A percentile compares a stretch with the other conserved stretches of the same genome.
Conservation (phyloP, 2,329 filamentous ascomycete genomes). For the Aspergillus oerlinghausenensis region DNA sequence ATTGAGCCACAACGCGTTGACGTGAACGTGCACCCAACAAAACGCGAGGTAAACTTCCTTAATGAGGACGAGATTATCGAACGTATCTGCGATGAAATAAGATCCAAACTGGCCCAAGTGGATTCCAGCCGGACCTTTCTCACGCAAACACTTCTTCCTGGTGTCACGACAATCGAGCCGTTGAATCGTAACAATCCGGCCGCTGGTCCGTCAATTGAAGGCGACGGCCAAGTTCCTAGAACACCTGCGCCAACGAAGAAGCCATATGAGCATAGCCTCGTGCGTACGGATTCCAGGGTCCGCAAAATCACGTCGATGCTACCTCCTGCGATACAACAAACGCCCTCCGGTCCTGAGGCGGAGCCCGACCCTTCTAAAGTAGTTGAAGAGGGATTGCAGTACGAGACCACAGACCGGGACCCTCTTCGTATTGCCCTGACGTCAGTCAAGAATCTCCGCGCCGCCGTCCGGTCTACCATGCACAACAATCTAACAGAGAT, state of each 20-base stretch:
- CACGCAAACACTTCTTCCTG: constrained; percentile 84
- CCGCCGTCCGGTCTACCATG: constrained; percentile 72
- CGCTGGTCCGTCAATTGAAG: constrained; percentile 13
- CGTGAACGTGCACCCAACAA: constrained; percentile 96
- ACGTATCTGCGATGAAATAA: constrained; percentile 74
- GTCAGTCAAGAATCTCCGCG: constrained; percentile 81
- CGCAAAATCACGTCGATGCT: constrained; percentile 98
- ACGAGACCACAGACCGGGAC: constrained; percentile 67
- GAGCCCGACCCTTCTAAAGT: constrained; percentile 28
- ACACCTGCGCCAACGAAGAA: constrained; percentile 43
- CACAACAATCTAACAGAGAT: constrained; percentile 83
- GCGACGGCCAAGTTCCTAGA: constrained; percentile 35
- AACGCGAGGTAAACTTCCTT: constrained; percentile 92
- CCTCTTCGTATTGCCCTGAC: constrained; percentile 67
- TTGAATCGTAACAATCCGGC: constrained; percentile 17
- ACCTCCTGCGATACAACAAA: constrained; percentile 47
- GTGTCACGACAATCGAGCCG: constrained; percentile 48
- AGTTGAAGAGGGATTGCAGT: constrained; percentile 55
- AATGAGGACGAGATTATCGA: constrained; percentile 97
- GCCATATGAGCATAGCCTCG: constrained; percentile 78
- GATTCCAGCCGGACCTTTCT: constrained; percentile 92
- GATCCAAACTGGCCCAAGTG: constrained; percentile 73
- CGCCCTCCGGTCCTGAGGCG: constrained; percentile 20
- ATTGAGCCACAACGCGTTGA: constrained; percentile 91
- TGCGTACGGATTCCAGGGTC: constrained; percentile 81